Conservation (phyloP, 441 rosid species). For the Gossypium schwendimanii region DNA sequence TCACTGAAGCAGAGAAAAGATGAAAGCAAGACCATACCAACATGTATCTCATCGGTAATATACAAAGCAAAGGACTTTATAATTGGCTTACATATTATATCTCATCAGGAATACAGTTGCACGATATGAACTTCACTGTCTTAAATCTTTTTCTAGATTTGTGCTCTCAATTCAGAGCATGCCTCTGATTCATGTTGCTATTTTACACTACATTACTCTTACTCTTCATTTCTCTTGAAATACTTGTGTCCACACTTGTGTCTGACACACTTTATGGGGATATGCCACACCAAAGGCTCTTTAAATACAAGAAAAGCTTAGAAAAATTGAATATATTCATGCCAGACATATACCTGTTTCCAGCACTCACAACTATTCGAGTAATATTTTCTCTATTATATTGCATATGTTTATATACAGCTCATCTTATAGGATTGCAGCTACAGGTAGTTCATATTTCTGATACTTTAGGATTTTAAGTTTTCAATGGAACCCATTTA, state of each 20-base stretch:
- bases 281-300: not conserved
- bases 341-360: not conserved
- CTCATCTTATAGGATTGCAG: not conserved
- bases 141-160: not conserved
- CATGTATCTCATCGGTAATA: constrained; percentile 59
- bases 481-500: not conserved
- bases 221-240: constrained; percentile 8
- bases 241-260: not conserved
- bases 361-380: not conserved
- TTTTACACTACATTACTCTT: not conserved
- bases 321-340: not conserved
- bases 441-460: not conserved
- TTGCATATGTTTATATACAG: not conserved
- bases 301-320: not conserved
- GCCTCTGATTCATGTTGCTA: not conserved
- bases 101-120: not conserved
- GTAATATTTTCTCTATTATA: not conserved
- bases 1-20: constrained; percentile 40
- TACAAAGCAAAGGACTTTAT: not conserved
- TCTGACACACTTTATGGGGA: not conserved
- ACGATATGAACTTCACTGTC: not conserved
- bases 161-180: not conserved
- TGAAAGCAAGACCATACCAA: constrained; percentile 39
- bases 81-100: not conserved
- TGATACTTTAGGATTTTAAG: not conserved